Base-by-base conservation (phyloP, 2,329 filamentous ascomycete species). In the Fusarium camptoceras region DNA sequence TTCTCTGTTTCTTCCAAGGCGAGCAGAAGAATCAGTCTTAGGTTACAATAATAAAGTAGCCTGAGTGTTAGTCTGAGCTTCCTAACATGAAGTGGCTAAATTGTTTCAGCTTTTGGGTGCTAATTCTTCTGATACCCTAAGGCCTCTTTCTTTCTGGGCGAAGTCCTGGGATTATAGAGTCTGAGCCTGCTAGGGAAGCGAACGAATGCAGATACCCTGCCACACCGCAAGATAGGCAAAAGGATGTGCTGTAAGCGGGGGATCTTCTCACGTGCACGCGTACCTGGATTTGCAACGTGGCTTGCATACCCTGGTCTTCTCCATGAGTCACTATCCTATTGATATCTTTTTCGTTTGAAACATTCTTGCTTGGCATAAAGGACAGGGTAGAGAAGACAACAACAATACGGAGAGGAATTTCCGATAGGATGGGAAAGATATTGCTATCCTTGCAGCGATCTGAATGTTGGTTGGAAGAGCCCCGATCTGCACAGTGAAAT, bases 231-330 rank as follows among this genome's bases (percentile, higher is more conserved):
- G 49, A 53, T 20, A 53, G 31, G 31, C 34, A 41, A 53, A 49
- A 11, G 6, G n/a, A 14, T 25, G 41, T 4, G 49, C 9, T 27
- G 49, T 51, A n/a, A 34, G 14, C 2, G 49, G 49, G 49, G 49
- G 31, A 41, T 41, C 24, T n/a, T 41, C 49, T 30, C 8, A 31
- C 48, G 24, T 37, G 30, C 30, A n/a, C 16, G 15, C 20, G 48
- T 51, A 53, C 49, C 49, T 53, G 49, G 41, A 53, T 53, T 42
- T 53, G 49, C 49, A 4, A 53, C 49, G 49, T 53, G 49, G 49
- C 49, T 53, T 22, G 10, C 24, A 53, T 14, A 37, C 18, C 34
- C 34, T 37, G 18, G 18, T 20, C 4, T 28, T 4, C 12, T 50
- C 0, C 27, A n/a, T 42, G 24, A 53, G 34, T 53, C 49, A 50